These are phyloP conservation scores for Quercus berberidifolia DNA, from an alignment of 306 rosid species.

Conservation along the genomic window DNA sequence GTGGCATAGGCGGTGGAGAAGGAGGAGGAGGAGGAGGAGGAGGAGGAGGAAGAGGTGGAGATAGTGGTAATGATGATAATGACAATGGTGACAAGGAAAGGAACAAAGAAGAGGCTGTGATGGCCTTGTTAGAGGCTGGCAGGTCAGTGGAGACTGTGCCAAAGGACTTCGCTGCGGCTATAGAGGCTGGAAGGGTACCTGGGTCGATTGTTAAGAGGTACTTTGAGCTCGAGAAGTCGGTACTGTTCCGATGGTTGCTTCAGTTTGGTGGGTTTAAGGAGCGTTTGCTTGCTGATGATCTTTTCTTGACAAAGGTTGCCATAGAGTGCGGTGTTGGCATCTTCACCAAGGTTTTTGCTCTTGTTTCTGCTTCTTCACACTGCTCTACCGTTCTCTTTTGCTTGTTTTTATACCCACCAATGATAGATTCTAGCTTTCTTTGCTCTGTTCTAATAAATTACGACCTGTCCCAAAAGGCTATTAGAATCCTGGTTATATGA, in stretches of 20 bases:
- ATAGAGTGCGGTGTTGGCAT: conserved; percentile 86
- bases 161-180: conserved; percentile 68
- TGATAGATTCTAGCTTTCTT: too few species aligned
- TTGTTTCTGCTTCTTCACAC: neutral
- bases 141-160: conserved; percentile 68
- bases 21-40: conserved; percentile 4
- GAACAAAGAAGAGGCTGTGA: conserved; percentile 62
- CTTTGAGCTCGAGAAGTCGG: conserved; percentile 69
- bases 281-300: conserved; percentile 84
- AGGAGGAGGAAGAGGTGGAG: neutral
- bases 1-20: conserved; percentile 21
- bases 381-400: neutral
- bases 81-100: conserved; percentile 42
- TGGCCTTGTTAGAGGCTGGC: conserved; percentile 58
- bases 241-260: conserved; percentile 59
- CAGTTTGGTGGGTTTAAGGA: conserved; percentile 83
- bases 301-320: conserved; percentile 80
- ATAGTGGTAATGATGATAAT: neutral
- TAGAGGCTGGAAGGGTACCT: conserved; percentile 66
- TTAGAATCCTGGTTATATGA: too few species aligned
- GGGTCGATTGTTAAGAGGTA: conserved; percentile 64
- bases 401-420: too few species aligned
- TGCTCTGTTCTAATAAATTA: too few species aligned
- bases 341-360: conserved; percentile 64
- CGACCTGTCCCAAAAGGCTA: too few species aligned